Percentiles rank a stretch among this genome's conserved stretches.
Evolutionary conservation across 768 basidiomycete genomes (phyloP).

Genomic region (Leccinellum rugosiceps): DNA sequence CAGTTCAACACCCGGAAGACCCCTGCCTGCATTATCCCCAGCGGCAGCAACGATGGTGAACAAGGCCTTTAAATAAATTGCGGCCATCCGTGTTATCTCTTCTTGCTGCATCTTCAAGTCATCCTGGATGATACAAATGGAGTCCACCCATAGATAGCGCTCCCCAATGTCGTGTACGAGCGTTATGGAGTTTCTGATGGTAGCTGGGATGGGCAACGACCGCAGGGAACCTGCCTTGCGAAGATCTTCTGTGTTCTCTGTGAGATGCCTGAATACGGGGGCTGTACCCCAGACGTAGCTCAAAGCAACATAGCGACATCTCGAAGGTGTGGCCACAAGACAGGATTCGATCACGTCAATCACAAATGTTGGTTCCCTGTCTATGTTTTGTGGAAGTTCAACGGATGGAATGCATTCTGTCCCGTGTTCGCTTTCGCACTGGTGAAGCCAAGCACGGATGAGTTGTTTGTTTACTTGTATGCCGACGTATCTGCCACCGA

Average conservation of each 20-base stretch:
- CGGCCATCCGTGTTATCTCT: constrained; percentile 24
- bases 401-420: constrained; percentile 1
- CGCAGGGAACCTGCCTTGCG: constrained; percentile 1
- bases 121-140: constrained; percentile 24
- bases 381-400: not conserved
- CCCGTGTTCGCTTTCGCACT: constrained; percentile 13
- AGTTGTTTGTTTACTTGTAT: constrained; percentile 6
- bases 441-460: constrained; percentile 13
- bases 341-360: constrained; percentile 15
- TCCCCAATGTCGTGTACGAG: constrained; percentile 19
- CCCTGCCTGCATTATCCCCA: constrained; percentile 7
- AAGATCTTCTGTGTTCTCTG: constrained; percentile 3
- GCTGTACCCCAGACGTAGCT: constrained; percentile 23
- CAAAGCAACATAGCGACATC: constrained; percentile 24
- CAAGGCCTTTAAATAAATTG: constrained; percentile 16
- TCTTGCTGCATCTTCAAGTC: constrained; percentile 12
- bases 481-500: constrained; percentile 14
- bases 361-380: constrained; percentile 11
- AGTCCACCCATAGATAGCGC: constrained; percentile 28
- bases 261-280: constrained; percentile 10
- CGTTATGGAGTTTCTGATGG: constrained; percentile 23
- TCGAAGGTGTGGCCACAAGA: constrained; percentile 10
- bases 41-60: constrained; percentile 21
- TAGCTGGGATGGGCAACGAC: constrained; percentile 14
- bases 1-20: constrained; percentile 8